These are phyloP conservation scores for Brassica napus DNA, from an alignment of 345 rosid genomes.

Conservation along the genomic window Da-Ae NC_063448.1:4987001-4987500, in stretches of 20 bases:
- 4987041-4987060: constrained; percentile 54
- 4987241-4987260: background rate
- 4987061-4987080: constrained; percentile 32
- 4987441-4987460: constrained; percentile 27
- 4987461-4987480: background rate
- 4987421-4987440: constrained; percentile 25
- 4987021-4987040: constrained; percentile 68
- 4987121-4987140: constrained; percentile 61
- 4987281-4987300: constrained; percentile 27
- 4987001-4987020: constrained; percentile 68
- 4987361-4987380: constrained; percentile 11
- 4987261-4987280: constrained; percentile 11
- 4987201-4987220: constrained; percentile 71
- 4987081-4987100: constrained; percentile 61
- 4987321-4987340: constrained; percentile 20
- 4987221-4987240: constrained; percentile 45
- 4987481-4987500: background rate
- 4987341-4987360: constrained; percentile 29
- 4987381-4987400: constrained; percentile 26
- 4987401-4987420: constrained; percentile 17
- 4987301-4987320: constrained; percentile 26
- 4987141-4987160: constrained; percentile 80
- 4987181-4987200: constrained; percentile 41
- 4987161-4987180: constrained; percentile 68
- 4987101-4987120: constrained; percentile 62